Evolutionary conservation across 2,329 filamentous ascomycete species (phyloP).

Genomic region (Trichoderma citrinoviride): DNA sequence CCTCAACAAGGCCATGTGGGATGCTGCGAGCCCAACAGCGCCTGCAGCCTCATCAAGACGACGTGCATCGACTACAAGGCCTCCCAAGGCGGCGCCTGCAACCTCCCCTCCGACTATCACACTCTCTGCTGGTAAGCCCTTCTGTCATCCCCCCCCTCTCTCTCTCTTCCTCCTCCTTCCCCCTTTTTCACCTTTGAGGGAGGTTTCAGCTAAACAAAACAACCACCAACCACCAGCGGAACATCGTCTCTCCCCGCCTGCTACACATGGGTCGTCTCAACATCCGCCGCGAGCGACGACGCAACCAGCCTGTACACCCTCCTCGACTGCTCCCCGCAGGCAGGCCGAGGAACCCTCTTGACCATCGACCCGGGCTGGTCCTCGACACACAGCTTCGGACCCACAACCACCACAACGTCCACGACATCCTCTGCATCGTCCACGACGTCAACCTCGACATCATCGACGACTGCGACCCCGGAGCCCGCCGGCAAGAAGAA

Average conservation of each 20-base stretch:
- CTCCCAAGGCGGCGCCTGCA: constrained; percentile 29
- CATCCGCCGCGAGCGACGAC: constrained; percentile 19
- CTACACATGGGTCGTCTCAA: constrained; percentile 33
- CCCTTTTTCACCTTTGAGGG: background rate
- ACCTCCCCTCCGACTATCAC: constrained; percentile 32
- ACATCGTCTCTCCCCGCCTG: constrained; percentile 25
- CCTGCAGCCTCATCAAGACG: constrained; percentile 35
- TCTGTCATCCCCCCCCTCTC: background rate
- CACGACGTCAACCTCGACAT: too few species aligned
- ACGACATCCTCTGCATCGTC: background rate
- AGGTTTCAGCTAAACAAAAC: background rate
- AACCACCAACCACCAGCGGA: constrained; percentile 24
- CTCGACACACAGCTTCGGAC: constrained; percentile 25
- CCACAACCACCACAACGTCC: constrained; percentile 5
- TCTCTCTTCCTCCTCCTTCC: background rate
- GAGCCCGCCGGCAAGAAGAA: constrained; percentile 24
- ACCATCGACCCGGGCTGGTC: constrained; percentile 33
- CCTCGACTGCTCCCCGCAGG: constrained; percentile 30
- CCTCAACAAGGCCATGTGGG: constrained; percentile 31
- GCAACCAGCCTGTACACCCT: constrained; percentile 26
- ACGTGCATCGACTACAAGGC: constrained; percentile 33
- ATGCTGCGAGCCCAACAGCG: constrained; percentile 33
- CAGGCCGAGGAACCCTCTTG: constrained; percentile 31
- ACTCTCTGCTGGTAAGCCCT: constrained; percentile 38
- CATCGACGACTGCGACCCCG: constrained; percentile 14